phyloP scores from a whole-genome alignment of 495 filamentous ascomycete genomes.

The Penicillium crystallinum region DNA sequence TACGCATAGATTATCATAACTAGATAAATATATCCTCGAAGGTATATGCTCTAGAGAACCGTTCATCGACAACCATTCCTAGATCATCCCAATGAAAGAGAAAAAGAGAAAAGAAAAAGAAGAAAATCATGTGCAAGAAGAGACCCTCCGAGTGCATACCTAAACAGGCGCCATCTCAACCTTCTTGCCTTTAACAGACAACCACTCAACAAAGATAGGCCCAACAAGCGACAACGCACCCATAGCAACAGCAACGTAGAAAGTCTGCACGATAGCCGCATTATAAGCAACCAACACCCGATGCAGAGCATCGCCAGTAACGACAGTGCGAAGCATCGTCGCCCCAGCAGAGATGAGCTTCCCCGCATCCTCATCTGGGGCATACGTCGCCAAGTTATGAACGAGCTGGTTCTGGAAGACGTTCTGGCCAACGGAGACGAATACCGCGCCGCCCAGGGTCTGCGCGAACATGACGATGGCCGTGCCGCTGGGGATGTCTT shows the following conservation, averaged over 20 bases:
- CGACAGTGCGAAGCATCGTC: conserved; percentile 52
- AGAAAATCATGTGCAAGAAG: conserved; percentile 11
- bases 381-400: conserved; percentile 44
- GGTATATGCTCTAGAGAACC: neutral
- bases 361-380: conserved; percentile 46
- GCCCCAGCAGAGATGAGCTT: conserved; percentile 59
- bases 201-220: conserved; percentile 64
- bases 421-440: conserved; percentile 71
- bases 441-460: conserved; percentile 66
- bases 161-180: conserved; percentile 53
- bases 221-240: conserved; percentile 57
- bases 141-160: neutral
- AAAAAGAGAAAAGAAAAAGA: neutral
- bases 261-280: conserved; percentile 59
- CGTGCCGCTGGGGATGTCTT: conserved; percentile 63
- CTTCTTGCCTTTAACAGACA: conserved; percentile 79
- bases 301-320: conserved; percentile 43
- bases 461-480: conserved; percentile 66
- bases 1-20: neutral
- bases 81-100: neutral
- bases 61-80: neutral
- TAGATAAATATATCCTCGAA: neutral
- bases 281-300: conserved; percentile 67
- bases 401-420: conserved; percentile 70
- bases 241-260: conserved; percentile 64